Evolutionary conservation across 257 asterid genomes (phyloP), one percentile per base, ranked within the genome.

Genomic region (Scutellaria minor): DNA sequence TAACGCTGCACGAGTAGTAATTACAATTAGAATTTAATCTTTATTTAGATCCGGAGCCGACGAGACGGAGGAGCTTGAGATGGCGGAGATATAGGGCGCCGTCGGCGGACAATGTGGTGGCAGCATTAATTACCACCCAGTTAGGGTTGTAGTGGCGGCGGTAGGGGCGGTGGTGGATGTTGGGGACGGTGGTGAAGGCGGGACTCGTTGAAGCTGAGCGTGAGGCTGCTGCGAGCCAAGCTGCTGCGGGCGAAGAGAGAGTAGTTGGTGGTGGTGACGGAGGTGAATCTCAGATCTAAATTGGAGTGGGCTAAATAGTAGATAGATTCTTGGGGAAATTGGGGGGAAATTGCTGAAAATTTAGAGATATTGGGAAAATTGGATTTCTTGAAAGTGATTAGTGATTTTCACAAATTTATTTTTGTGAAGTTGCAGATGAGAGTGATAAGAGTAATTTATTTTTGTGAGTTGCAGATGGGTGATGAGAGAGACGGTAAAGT

Each of bases 141-240:
- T 84, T 80, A 0, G 96, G 83, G 63, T 85, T 83, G 62, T 87
- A 85, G 47, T 84, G 84, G 44, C 84, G 81, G 72, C 91, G 78
- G 84, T 93, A 97, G n/a, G 97, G 91, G 24, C 98, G 98, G 73
- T 8, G 68, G 73, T 86, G 87, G 66, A 73, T 20, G 66, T 64
- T 90, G 0, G 87, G 84, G 50, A 90, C 68, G 58, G 82, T 71
- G 71, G 84, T 75, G 75, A 89, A 75, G 86, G 66, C 84, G 90
- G 61, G 85, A 76, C 58, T 94, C 98, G 69, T 88, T 88, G 89
- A 91, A 91, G 81, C 98, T 93, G 72, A 90, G 87, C 2, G 92
- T 80, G 64, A 90, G 90, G 75, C 98, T 93, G 73, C 89, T 90
- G 4, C 97, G 84, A 2, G 98, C 97, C 2, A 89, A 76, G 85